Evolutionary conservation across 345 rosid genomes (phyloP).

Genomic region (Cardamine chenopodiifolia): DNA sequence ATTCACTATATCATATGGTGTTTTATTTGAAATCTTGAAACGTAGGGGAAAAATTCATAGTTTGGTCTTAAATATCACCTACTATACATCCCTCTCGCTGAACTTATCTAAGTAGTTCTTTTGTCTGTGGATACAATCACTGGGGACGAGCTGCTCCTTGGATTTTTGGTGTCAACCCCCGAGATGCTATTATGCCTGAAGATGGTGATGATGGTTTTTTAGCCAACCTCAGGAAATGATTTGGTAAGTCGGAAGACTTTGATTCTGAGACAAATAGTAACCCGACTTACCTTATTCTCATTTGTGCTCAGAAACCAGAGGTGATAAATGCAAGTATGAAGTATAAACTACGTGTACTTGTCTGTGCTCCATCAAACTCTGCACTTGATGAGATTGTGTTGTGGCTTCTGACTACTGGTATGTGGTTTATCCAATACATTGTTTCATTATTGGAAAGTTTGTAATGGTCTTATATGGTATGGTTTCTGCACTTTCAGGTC

Average conservation of each 20-base stretch:
- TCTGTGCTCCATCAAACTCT: constrained; percentile 98
- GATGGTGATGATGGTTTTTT: constrained; percentile 92
- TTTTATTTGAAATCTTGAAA: constrained; percentile 13
- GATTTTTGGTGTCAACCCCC: constrained; percentile 72
- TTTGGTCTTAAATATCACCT: constrained; percentile 18
- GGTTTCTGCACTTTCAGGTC: constrained; percentile 52
- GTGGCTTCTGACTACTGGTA: constrained; percentile 82
- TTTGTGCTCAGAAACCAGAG: constrained; percentile 75
- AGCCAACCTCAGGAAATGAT: constrained; percentile 86
- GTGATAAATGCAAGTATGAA: constrained; percentile 71
- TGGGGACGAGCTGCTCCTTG: constrained; percentile 93
- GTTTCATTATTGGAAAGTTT: constrained; percentile 4
- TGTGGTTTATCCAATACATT: constrained; percentile 22
- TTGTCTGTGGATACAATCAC: constrained; percentile 58
- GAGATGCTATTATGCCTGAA: constrained; percentile 79
- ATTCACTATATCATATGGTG: neutral
- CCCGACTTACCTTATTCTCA: constrained; percentile 17
- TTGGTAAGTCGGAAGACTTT: constrained; percentile 56
- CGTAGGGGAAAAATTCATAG: neutral
- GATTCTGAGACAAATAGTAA: neutral
- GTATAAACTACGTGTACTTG: constrained; percentile 77
- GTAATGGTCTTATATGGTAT: constrained; percentile 26
- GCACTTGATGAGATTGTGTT: constrained; percentile 96
- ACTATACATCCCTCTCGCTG: constrained; percentile 2
- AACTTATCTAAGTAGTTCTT: neutral